Conservation (phyloP, 1,284 basidiomycete species). For the Thecaphora thlaspeos region DNA sequence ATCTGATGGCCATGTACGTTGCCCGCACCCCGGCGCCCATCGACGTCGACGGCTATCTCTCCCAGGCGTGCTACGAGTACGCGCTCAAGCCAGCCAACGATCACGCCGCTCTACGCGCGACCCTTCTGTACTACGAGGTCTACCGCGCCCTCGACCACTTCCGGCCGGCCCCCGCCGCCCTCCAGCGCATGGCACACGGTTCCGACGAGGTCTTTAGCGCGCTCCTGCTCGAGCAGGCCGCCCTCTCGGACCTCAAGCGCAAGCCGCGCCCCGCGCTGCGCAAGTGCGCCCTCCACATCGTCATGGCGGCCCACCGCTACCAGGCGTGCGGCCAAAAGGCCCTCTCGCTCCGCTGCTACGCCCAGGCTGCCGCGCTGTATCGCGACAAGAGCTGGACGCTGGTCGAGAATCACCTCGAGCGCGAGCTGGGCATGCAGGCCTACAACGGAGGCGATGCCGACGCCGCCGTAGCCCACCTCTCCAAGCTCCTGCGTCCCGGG, state of each 20-base stretch:
- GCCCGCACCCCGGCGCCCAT: slow-evolving; percentile 19
- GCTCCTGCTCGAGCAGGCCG: slow-evolving; percentile 63
- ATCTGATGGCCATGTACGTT: slow-evolving; percentile 40
- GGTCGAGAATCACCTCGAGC: slow-evolving; percentile 61
- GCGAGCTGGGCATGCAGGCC: slow-evolving; percentile 62
- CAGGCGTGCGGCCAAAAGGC: slow-evolving; percentile 62
- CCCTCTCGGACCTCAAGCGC: slow-evolving; percentile 58
- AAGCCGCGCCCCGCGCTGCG: slow-evolving; percentile 54
- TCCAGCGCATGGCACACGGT: slow-evolving; percentile 34
- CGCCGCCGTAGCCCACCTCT: slow-evolving; percentile 60
- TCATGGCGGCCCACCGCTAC: slow-evolving; percentile 62
- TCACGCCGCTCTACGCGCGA: slow-evolving; percentile 35
- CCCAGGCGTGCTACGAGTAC: slow-evolving; percentile 34
- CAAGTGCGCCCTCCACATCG: slow-evolving; percentile 61
- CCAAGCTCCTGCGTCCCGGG: slow-evolving; percentile 42
- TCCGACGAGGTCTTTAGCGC: slow-evolving; percentile 62
- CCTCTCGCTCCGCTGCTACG: slow-evolving; percentile 35
- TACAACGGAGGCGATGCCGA: slow-evolving; percentile 62
- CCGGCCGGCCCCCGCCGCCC: slow-evolving; percentile 30
- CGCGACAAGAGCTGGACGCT: slow-evolving; percentile 58
- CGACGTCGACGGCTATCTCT: slow-evolving; percentile 42
- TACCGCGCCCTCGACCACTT: slow-evolving; percentile 33
- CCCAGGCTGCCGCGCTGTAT: slow-evolving; percentile 32
- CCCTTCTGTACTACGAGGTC: slow-evolving; percentile 48
- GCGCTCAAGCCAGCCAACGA: slow-evolving; percentile 10